Conservation (phyloP, 257 asterid genomes). For the Salvia hispanica region DNA sequence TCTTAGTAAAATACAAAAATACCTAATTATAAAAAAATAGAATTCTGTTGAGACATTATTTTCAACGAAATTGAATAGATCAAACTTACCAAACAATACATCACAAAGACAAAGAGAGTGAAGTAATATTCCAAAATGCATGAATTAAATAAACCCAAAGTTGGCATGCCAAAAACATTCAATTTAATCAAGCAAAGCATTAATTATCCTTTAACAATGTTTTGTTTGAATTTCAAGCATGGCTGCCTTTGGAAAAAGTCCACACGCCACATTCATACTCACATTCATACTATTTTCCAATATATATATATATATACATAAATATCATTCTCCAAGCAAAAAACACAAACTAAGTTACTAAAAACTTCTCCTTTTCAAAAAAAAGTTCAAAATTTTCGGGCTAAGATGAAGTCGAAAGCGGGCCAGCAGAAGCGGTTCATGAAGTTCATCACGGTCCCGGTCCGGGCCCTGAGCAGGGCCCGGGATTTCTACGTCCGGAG, state of each 20-base stretch:
- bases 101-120: background rate
- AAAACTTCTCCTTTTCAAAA: background rate
- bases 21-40: background rate
- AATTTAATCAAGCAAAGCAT: background rate
- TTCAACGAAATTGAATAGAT: background rate
- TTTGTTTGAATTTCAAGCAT: constrained; percentile 24
- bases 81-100: background rate
- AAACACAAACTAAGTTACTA: background rate
- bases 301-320: background rate
- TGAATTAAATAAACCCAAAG: background rate
- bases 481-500: constrained; percentile 49
- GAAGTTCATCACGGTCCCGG: constrained; percentile 53
- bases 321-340: background rate
- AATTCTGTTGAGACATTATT: background rate
- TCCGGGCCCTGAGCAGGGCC: constrained; percentile 45
- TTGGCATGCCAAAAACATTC: constrained; percentile 3
- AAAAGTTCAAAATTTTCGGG: background rate
- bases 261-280: constrained; percentile 6
- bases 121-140: background rate
- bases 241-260: constrained; percentile 18
- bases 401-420: constrained; percentile 47
- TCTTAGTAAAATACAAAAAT: no score
- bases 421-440: constrained; percentile 50
- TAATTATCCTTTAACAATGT: background rate
- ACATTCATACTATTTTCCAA: background rate